These are phyloP conservation scores for Globisporangium lucens DNA, from an alignment of 352 stramenopile species.

Conservation along the genomic window DNA sequence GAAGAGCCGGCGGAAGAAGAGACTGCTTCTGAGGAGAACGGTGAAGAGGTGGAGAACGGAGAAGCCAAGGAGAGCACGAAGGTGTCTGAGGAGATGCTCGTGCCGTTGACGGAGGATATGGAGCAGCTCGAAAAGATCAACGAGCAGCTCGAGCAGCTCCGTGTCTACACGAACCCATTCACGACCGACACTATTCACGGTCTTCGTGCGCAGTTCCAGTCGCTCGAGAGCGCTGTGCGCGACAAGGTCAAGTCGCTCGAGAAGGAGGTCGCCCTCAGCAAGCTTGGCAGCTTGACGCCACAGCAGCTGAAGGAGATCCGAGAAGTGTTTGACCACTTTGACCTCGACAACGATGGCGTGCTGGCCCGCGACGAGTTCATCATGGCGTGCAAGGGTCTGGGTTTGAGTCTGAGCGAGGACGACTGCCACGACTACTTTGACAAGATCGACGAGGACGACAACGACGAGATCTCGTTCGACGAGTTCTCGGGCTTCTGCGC, in stretches of 20 bases:
- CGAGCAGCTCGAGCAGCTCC: slow-evolving; percentile 73
- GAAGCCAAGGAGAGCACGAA: slow-evolving; percentile 8
- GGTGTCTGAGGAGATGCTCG: slow-evolving; percentile 27
- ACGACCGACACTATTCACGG: slow-evolving; percentile 90
- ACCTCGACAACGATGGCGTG: slow-evolving; percentile 83
- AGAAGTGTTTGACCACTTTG: slow-evolving; percentile 90
- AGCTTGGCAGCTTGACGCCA: slow-evolving; percentile 79
- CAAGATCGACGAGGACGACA: slow-evolving; percentile 81
- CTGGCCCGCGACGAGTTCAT: slow-evolving; percentile 88
- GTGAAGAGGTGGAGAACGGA: slow-evolving; percentile 7
- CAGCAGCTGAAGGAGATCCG: slow-evolving; percentile 86
- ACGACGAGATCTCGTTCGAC: slow-evolving; percentile 81
- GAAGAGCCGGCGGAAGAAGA: slow-evolving; percentile 30
- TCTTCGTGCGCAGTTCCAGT: slow-evolving; percentile 81
- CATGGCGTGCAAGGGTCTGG: slow-evolving; percentile 88
- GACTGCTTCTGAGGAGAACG: slow-evolving; percentile 6
- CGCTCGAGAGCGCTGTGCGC: slow-evolving; percentile 69
- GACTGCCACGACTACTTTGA: slow-evolving; percentile 88
- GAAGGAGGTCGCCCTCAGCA: slow-evolving; percentile 84
- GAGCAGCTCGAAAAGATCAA: slow-evolving; percentile 82
- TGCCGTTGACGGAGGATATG: slow-evolving; percentile 70
- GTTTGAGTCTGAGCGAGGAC: slow-evolving; percentile 82
- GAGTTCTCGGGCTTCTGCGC: slow-evolving; percentile 87
- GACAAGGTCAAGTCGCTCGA: slow-evolving; percentile 87
- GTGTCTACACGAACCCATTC: slow-evolving; percentile 88